Conservation (phyloP, 805 yeast genomes). For the Metschnikowia cerradonensis region DNA sequence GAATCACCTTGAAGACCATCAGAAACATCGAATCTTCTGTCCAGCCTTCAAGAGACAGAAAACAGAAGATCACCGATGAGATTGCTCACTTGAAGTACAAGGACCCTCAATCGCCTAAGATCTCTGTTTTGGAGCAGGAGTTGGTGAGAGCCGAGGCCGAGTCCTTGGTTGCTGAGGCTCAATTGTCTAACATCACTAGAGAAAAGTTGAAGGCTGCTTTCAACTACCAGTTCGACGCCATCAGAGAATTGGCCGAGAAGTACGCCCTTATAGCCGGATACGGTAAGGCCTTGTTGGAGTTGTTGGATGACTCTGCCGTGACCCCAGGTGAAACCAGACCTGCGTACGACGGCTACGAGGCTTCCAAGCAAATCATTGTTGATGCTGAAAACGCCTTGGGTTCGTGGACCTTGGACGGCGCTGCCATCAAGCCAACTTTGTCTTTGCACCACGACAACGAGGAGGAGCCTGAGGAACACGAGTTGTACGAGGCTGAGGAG, state of each 20-base stretch:
- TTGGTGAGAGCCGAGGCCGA: constrained; percentile 99
- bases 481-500: constrained; percentile 51
- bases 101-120: constrained; percentile 97
- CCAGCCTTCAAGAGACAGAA: constrained; percentile 97
- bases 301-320: constrained; percentile 93
- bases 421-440: constrained; percentile 90
- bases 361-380: constrained; percentile 94
- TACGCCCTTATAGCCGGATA: constrained; percentile 96
- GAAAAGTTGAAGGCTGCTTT: constrained; percentile 97
- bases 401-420: constrained; percentile 93
- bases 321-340: constrained; percentile 99
- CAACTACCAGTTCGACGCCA: constrained; percentile 93
- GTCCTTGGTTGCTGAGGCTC: constrained; percentile 98
- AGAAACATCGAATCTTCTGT: constrained; percentile 97
- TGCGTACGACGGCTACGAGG: constrained; percentile 97
- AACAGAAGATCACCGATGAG: constrained; percentile 95
- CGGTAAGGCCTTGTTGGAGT: constrained; percentile 95
- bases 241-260: constrained; percentile 93
- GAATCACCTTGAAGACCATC: constrained; percentile 89
- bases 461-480: constrained; percentile 38
- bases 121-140: constrained; percentile 94
- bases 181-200: constrained; percentile 95
- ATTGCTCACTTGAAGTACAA: constrained; percentile 97
- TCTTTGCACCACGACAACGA: constrained; percentile 68
- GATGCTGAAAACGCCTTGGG: constrained; percentile 96